phyloP scores from a whole-genome alignment of 2,329 filamentous ascomycete species.

The Arthrobotrys pseudoclavata region DNA sequence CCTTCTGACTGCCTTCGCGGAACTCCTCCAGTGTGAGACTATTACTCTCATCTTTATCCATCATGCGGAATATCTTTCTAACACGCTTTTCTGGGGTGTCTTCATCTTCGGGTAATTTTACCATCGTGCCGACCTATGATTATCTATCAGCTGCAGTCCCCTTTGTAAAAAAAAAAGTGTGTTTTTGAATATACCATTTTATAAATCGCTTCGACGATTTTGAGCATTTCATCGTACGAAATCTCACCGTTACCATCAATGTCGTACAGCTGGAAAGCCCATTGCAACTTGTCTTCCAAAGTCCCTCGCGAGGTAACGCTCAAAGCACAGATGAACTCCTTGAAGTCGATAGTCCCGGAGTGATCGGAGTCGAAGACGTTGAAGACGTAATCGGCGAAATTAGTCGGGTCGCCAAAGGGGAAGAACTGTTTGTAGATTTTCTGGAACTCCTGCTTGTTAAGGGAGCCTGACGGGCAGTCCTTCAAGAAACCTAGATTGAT shows the following conservation, averaged over 20 bases:
- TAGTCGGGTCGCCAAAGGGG: slow-evolving; percentile 95
- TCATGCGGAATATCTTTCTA: slow-evolving; percentile 98
- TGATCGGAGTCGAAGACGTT: slow-evolving; percentile 99
- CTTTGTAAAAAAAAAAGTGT: too few species aligned
- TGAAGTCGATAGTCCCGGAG: slow-evolving; percentile 98
- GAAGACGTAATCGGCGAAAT: slow-evolving; percentile 98
- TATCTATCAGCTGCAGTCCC: not conserved
- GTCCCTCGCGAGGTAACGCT: slow-evolving; percentile 97
- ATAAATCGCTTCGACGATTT: slow-evolving; percentile 99
- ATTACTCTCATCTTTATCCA: slow-evolving; percentile 99
- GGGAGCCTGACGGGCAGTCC: slow-evolving; percentile 95
- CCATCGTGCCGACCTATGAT: slow-evolving; percentile 92
- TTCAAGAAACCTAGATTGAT: slow-evolving; percentile 87
- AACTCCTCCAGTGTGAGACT: slow-evolving; percentile 97
- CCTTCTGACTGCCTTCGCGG: slow-evolving; percentile 98
- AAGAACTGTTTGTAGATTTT: slow-evolving; percentile 99
- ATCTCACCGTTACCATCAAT: slow-evolving; percentile 99
- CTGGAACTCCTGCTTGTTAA: slow-evolving; percentile 98
- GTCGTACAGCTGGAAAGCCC: slow-evolving; percentile 99
- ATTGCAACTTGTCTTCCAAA: slow-evolving; percentile 99
- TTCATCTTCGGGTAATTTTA: slow-evolving; percentile 97
- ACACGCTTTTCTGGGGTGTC: slow-evolving; percentile 99
- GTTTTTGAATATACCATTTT: slow-evolving; percentile 98
- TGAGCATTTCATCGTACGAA: slow-evolving; percentile 98
- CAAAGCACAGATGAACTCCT: slow-evolving; percentile 98